phyloP scores from a whole-genome alignment of 306 rosid species.

The Acmispon strigosus region DNA sequence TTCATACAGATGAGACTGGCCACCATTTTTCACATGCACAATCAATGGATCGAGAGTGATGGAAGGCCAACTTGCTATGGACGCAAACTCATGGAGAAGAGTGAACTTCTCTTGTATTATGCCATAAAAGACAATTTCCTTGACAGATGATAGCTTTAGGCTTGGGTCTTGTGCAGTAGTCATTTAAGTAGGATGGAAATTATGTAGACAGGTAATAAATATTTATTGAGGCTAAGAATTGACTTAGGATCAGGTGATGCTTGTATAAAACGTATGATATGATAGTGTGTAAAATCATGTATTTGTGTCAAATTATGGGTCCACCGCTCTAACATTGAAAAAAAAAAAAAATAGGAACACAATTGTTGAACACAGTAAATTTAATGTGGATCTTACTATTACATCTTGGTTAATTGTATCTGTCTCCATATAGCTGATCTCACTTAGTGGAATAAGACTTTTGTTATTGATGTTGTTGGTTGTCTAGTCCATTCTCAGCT shows the following conservation, averaged over 20 bases:
- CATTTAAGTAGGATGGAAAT: constrained; percentile 21
- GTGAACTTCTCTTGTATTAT: constrained; percentile 24
- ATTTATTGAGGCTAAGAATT: constrained; percentile 29
- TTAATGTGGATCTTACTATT: too few relatives aligned
- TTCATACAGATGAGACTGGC: constrained; percentile 51
- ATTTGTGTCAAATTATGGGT: not conserved
- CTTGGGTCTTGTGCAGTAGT: constrained; percentile 23
- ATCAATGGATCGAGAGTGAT: constrained; percentile 44
- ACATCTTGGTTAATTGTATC: too few relatives aligned
- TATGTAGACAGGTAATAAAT: constrained; percentile 36
- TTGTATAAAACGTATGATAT: constrained; percentile 34
- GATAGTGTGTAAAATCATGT: constrained; percentile 24
- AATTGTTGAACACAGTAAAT: too few relatives aligned
- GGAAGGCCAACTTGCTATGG: not conserved
- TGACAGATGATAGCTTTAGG: constrained; percentile 28
- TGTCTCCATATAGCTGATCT: too few relatives aligned
- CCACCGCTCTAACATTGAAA: not conserved
- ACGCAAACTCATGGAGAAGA: not conserved
- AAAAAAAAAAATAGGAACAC: too few relatives aligned
- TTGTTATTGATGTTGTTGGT: too few relatives aligned
- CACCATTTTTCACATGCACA: constrained; percentile 46
- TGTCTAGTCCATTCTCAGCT: too few relatives aligned
- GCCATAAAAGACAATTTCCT: constrained; percentile 20
- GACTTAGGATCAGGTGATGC: constrained; percentile 40
- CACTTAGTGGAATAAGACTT: too few relatives aligned